Conservation (phyloP, 1,284 basidiomycete species). For the Coniferiporia weirii region DNA sequence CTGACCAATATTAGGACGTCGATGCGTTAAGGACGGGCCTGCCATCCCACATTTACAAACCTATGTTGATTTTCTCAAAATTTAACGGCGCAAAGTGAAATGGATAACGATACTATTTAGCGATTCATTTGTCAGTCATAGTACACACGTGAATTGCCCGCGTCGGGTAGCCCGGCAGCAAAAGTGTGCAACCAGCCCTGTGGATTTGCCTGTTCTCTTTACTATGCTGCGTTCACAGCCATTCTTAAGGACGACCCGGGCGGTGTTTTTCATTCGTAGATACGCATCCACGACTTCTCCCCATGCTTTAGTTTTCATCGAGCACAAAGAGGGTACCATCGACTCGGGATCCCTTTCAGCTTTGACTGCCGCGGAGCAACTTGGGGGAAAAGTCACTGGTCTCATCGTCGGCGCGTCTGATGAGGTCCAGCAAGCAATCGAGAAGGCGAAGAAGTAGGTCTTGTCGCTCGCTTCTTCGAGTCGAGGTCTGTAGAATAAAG, state of each 20-base stretch:
- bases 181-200: no score
- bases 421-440: conserved; percentile 64
- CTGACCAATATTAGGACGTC: no score
- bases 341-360: conserved; percentile 87
- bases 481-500: not conserved
- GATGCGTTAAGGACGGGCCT: no score
- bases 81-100: no score
- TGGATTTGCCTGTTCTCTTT: not conserved
- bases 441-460: conserved; percentile 75
- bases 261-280: conserved; percentile 29
- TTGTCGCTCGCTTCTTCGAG: not conserved
- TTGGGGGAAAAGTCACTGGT: conserved; percentile 87
- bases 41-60: no score
- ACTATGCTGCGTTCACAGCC: conserved; percentile 11
- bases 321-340: conserved; percentile 80
- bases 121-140: no score
- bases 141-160: no score
- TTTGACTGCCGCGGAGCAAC: conserved; percentile 79
- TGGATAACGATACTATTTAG: no score
- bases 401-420: conserved; percentile 76
- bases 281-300: conserved; percentile 56
- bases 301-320: conserved; percentile 81
- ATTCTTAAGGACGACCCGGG: conserved; percentile 4
- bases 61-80: no score
- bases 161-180: no score